Evolutionary conservation across 2,329 filamentous ascomycete species (phyloP).

Genomic region (Cadophora malorum): DNA sequence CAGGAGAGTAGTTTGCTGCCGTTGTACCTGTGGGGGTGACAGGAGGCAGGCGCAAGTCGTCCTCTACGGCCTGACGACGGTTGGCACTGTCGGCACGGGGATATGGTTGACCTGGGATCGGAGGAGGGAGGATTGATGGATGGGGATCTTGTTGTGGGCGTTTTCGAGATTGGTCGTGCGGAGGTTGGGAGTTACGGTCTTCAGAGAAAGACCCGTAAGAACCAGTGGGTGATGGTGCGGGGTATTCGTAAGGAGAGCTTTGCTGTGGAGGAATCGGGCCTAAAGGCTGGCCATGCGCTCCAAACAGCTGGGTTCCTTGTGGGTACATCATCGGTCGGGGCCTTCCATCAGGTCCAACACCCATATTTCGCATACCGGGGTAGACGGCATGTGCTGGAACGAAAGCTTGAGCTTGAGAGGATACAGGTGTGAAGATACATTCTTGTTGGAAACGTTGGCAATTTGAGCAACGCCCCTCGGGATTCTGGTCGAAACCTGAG

Average conservation of each 20-base stretch:
- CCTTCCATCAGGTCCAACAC: conserved; percentile 45
- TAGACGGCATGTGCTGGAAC: conserved; percentile 75
- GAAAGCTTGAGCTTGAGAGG: conserved; percentile 75
- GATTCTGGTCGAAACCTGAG: conserved; percentile 75
- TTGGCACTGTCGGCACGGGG: conserved; percentile 37
- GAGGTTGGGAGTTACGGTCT: conserved; percentile 32
- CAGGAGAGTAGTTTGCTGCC: conserved; percentile 43
- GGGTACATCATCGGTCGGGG: conserved; percentile 42
- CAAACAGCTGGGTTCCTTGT: conserved; percentile 46
- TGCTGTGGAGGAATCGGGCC: conserved; percentile 38
- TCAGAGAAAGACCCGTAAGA: conserved; percentile 40
- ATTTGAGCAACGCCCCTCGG: conserved; percentile 75
- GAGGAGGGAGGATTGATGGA: conserved; percentile 47
- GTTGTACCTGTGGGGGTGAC: conserved; percentile 40
- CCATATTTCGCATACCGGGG: conserved; percentile 55
- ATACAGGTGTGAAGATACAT: conserved; percentile 79
- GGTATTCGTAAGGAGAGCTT: conserved; percentile 44
- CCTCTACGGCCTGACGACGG: conserved; percentile 42
- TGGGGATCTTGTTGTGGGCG: conserved; percentile 46
- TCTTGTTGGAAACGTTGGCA: conserved; percentile 77
- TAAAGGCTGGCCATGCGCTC: conserved; percentile 50
- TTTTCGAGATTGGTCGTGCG: conserved; percentile 42
- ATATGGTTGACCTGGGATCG: conserved; percentile 44
- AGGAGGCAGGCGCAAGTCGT: conserved; percentile 45
- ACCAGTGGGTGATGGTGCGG: conserved; percentile 44